A percentile compares a stretch with the other conserved stretches of the same genome.
Conservation (phyloP, 2,329 filamentous ascomycete species). For the Gliomastix tumulicola region DNA sequence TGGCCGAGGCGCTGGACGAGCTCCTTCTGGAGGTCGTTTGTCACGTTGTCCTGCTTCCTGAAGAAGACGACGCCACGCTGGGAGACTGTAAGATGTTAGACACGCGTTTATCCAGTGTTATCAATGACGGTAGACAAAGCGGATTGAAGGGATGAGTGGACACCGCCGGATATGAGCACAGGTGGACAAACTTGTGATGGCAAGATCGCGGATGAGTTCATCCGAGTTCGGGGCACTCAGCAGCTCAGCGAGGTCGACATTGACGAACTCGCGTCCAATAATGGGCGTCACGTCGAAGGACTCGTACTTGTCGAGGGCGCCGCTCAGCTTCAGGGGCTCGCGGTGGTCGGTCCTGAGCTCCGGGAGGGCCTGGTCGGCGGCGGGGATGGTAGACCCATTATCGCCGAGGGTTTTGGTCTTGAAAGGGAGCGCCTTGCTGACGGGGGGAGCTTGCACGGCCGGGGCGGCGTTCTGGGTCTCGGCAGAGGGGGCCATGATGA, state of each 20-base stretch:
- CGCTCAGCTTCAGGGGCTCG: slow-evolving; percentile 38
- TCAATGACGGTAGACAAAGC: too few relatives aligned
- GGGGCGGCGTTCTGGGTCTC: too few relatives aligned
- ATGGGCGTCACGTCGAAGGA: slow-evolving; percentile 53
- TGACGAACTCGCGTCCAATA: slow-evolving; percentile 56
- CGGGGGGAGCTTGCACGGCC: too few relatives aligned
- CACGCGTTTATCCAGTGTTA: too few relatives aligned
- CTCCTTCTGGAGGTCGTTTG: slow-evolving; percentile 58
- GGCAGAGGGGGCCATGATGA: too few relatives aligned
- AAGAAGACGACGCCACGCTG: slow-evolving; percentile 66
- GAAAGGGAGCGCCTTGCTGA: too few relatives aligned
- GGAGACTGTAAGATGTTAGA: slow-evolving; percentile 37
- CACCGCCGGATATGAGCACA: too few relatives aligned
- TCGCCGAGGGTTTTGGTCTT: background rate
- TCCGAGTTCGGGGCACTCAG: slow-evolving; percentile 56
- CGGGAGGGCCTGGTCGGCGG: background rate
- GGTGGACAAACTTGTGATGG: slow-evolving; percentile 54
- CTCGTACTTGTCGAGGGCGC: slow-evolving; percentile 42
- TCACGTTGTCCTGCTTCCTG: slow-evolving; percentile 53
- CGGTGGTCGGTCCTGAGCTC: slow-evolving; percentile 3
- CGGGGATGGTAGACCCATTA: background rate
- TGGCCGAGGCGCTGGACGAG: slow-evolving; percentile 54
- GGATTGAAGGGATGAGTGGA: too few relatives aligned
- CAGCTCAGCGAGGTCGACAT: slow-evolving; percentile 51
- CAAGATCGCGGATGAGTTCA: slow-evolving; percentile 57